These are phyloP conservation scores for Ophiocytium majus DNA, from an alignment of 352 stramenopile species.

Conservation along the genomic window DNA sequence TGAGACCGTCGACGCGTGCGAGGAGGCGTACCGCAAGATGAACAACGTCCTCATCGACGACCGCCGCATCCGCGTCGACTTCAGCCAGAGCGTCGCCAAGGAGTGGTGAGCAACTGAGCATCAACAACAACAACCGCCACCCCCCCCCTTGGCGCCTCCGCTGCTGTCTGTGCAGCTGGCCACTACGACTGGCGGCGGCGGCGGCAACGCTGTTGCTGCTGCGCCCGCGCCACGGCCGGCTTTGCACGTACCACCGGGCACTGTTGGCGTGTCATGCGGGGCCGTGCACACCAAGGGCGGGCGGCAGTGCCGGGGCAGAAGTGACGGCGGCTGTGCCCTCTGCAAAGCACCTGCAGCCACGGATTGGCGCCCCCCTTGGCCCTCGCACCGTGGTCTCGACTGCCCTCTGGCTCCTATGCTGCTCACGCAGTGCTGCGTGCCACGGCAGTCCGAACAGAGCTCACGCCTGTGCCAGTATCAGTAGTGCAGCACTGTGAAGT, in stretches of 20 bases:
- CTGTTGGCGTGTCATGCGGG: not conserved
- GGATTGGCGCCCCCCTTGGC: too few species aligned
- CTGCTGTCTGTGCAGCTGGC: not conserved
- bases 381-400: too few species aligned
- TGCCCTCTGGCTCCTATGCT: too few species aligned
- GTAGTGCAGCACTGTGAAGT: not conserved
- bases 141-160: not conserved
- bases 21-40: constrained; percentile 98
- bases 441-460: too few species aligned
- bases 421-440: not conserved
- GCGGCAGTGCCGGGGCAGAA: not conserved
- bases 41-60: constrained; percentile 99
- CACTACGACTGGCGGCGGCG: too few species aligned
- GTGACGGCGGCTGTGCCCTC: not conserved
- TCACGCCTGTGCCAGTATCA: not conserved
- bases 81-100: constrained; percentile 96
- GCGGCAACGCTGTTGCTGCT: too few species aligned
- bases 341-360: too few species aligned
- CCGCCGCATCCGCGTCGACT: constrained; percentile 90
- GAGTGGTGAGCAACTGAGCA: constrained; percentile 70
- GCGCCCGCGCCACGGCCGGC: too few species aligned
- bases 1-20: constrained; percentile 81
- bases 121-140: not conserved
- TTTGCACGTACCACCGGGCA: too few species aligned
- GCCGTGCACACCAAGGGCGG: not conserved